Percentiles rank a stretch among this genome's conserved stretches.
These are phyloP conservation scores for Hordeum marinum DNA, from an alignment of 176 grass and related monocot genomes.

Conservation along the genomic window DNA sequence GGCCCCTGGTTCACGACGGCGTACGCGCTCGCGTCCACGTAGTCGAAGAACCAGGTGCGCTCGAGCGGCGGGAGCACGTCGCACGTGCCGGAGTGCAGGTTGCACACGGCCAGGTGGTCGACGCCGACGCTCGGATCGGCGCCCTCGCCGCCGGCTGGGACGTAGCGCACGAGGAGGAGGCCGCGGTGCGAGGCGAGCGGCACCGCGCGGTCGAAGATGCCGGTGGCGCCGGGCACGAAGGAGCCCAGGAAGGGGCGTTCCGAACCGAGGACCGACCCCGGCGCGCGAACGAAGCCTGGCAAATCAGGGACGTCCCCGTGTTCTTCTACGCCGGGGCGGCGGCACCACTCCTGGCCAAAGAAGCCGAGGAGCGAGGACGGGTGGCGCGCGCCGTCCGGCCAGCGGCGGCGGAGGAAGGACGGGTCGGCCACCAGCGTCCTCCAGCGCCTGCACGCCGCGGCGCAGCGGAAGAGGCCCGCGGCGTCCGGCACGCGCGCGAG, in stretches of 20 bases:
- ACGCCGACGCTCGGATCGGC: background rate
- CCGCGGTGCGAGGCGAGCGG: background rate
- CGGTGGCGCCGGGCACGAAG: background rate
- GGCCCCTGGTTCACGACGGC: background rate
- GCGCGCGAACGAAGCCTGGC: background rate
- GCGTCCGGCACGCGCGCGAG: background rate
- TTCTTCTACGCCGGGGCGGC: no score
- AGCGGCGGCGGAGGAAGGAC: background rate
- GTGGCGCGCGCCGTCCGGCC: background rate
- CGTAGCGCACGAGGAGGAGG: slow-evolving; percentile 4
- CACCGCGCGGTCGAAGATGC: background rate
- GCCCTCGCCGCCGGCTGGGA: background rate
- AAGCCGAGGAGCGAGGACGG: background rate
- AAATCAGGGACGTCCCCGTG: background rate
- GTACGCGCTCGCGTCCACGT: background rate
- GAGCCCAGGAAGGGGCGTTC: background rate
- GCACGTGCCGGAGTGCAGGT: background rate
- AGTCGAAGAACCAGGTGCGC: background rate
- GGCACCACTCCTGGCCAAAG: background rate
- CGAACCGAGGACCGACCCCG: background rate
- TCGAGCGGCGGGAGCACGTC: background rate
- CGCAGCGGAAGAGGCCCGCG: slow-evolving; percentile 1
- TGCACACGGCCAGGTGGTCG: slow-evolving; percentile 1
- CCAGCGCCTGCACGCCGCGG: slow-evolving; percentile 3
- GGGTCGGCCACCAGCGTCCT: background rate